Evolutionary conservation across 257 asterid genomes (phyloP).

Genomic region (Oldenlandia corymbosa): DNA sequence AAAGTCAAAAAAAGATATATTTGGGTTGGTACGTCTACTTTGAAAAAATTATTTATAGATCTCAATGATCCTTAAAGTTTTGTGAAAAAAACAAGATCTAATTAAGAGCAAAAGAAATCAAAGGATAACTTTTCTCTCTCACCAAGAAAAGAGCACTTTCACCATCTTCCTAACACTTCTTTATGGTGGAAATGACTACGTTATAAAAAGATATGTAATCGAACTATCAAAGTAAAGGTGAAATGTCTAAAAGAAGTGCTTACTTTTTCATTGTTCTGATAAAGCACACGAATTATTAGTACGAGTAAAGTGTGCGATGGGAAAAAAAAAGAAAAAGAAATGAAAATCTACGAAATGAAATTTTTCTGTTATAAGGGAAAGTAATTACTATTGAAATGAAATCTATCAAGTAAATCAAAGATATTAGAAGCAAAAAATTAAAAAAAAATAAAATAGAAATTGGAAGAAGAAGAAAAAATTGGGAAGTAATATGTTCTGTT

Average conservation of each 20-base stretch:
- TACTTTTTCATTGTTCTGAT: not conserved
- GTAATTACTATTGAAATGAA: no score
- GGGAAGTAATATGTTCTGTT: no score
- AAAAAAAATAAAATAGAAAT: no score
- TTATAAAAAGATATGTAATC: slow-evolving; percentile 5
- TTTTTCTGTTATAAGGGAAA: no score
- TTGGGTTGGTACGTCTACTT: no score
- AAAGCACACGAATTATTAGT: not conserved
- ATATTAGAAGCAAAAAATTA: no score
- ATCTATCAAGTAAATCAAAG: no score
- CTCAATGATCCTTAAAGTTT: not conserved
- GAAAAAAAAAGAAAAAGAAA: no score
- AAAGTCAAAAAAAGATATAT: no score
- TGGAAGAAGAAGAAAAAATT: no score
- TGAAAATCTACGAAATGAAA: no score
- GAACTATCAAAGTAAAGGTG: not conserved
- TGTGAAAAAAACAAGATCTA: not conserved
- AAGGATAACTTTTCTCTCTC: slow-evolving; percentile 1
- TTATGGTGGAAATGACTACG: not conserved
- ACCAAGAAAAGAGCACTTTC: not conserved
- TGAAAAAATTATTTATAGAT: not conserved
- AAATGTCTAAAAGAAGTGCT: not conserved
- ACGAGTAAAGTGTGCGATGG: no score
- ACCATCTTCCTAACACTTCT: not conserved
- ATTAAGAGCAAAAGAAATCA: not conserved